Evolutionary conservation across 345 rosid genomes (phyloP), one percentile per base, ranked within the genome.

Genomic region (Rhizophora mangle): DNA sequence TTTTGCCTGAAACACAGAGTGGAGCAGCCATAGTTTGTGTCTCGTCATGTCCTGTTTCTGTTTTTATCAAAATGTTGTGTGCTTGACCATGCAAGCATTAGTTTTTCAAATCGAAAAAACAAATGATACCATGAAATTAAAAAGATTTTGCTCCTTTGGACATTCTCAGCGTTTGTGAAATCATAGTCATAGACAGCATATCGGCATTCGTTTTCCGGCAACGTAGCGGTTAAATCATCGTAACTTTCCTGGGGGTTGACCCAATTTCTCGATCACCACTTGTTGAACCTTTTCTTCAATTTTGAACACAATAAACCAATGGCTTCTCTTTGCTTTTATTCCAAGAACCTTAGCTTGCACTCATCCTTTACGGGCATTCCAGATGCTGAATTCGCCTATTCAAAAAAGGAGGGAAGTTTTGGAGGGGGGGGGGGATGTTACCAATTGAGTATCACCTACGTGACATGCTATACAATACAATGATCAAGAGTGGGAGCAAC

Each of bases 331-430:
- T 16, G 75, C 67, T 51, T 76, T 71, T 39, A 30, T 10, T 76
- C 75, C 70, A 65, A 10, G 72, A 76, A 71, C 49, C 32, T 76
- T 54, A 60, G 36, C 58, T 65, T 76, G 34, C 79, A 76, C 34
- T 71, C 79, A 36, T 76, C 79, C n/a, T 71, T 6, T 13, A 71
- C 72, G 10, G 79, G 75, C 75, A 71, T 70, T 60, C 79, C 79
- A 6, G 75, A 76, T 19, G 68, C 49, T 2, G 75, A 19, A 21
- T 70, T 76, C 20, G 71, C 71, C 75, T 65, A 43, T 43, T 43
- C 19, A 43, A 43, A 43, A 39, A 15, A 4, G 11, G 13, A 21
- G 3, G 20, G n/a, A 46, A 46, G 2, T n/a, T n/a, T n/a, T n/a
- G 24, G 24, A 24, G 24, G 24, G 24, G 24, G 24, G 24, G 24